Evolutionary conservation across 805 yeast species (phyloP).

Genomic region (Myxozyma geophila): DNA sequence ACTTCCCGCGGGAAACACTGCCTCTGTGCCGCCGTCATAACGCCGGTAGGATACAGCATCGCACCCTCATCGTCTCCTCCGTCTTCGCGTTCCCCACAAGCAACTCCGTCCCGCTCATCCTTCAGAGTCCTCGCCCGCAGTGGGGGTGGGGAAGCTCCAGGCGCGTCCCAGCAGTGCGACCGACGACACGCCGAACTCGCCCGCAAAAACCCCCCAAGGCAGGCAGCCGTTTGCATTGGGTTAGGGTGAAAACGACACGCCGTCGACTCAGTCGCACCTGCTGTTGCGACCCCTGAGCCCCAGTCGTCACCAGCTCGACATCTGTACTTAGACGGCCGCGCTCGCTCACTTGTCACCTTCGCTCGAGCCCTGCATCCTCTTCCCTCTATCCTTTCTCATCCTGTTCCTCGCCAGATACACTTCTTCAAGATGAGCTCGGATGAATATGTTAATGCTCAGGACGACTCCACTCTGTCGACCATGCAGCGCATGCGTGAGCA

Average conservation of each 20-base stretch:
- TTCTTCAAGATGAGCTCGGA: slow-evolving; percentile 26
- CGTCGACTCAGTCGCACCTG: background rate
- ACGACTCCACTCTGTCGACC: slow-evolving; percentile 25
- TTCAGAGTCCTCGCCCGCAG: background rate
- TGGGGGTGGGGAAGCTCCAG: slow-evolving; percentile 18
- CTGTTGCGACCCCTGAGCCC: slow-evolving; percentile 11
- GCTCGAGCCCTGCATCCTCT: background rate
- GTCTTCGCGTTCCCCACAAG: no score
- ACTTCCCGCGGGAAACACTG: no score
- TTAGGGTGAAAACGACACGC: slow-evolving; percentile 4
- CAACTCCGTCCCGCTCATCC: background rate
- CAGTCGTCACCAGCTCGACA: slow-evolving; percentile 15
- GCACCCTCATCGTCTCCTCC: no score
- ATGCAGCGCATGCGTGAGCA: slow-evolving; percentile 40
- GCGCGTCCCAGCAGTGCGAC: background rate
- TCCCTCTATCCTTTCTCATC: background rate
- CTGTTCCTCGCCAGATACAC: background rate
- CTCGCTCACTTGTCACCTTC: slow-evolving; percentile 11
- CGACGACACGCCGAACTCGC: slow-evolving; percentile 11
- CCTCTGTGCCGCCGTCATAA: no score
- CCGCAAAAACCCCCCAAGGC: background rate
- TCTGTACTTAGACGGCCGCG: slow-evolving; percentile 9
- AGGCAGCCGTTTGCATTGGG: slow-evolving; percentile 11
- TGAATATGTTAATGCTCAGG: slow-evolving; percentile 21
- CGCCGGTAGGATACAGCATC: no score